Base-by-base conservation (phyloP, 73 alveolate genomes). In the Blepharisma stoltei region DNA sequence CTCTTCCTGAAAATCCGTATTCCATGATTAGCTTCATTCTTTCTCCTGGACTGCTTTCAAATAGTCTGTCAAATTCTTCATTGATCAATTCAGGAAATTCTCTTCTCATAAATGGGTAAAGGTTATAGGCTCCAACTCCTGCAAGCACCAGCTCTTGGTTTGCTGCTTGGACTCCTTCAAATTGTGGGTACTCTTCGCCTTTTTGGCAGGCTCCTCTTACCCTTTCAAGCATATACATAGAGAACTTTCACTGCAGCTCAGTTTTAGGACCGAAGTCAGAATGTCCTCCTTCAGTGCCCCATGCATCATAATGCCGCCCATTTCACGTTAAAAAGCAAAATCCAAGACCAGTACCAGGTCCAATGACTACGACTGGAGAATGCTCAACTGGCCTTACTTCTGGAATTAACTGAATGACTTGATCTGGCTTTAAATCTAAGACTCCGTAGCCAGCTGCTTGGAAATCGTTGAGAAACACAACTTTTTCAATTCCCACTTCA, bases 281-380 rank as follows among this genome's bases (percentile, higher is more conserved):
- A 60, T 60, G 73, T 18, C 73, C 73, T 20, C 73, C 73, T 60
- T 60, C 73, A 20, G 46, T 38, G 14, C 46, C 49, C 73, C 73
- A 60, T 14, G 48, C 14, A 18, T n/a, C 18, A 25, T 18, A 60
- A 18, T 14, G 46, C 3, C 18, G 14, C 2, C 73, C 73, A 18
- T 14, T 18, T 47, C 73, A 60, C 0, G 73, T 60, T 60, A 60
- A 25, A 60, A 60, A 38, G 38, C 46, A n/a, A 14, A 14, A n/a
- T 2, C 73, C 73, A 9, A 60, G 46, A 20, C 73, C 73, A 14
- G 73, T 60, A 3, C 73, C 73, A 14, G 73, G 73, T 2, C 73
- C 73, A n/a, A 60, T 60, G 73, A 60, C 73, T 1, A 60, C 73
- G 2, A 14, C 23, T 60, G 46, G 38, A 8, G 14, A 9, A 25